Conservation (phyloP, 2,329 filamentous ascomycete species). For the Aurifilum marmelostoma region DNA sequence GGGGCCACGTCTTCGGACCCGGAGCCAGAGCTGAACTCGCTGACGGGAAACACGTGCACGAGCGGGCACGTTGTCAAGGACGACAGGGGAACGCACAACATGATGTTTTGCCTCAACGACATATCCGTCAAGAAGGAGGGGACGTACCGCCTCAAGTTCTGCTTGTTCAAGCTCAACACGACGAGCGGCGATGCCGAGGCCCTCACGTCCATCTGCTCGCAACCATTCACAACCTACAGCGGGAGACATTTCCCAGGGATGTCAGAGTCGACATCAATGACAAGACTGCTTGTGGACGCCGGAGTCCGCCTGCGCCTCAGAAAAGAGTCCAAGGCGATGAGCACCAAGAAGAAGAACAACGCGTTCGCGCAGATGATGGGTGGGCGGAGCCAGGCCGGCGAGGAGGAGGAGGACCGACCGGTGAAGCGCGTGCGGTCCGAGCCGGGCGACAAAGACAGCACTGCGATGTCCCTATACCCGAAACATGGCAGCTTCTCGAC, state of each 20-base stretch:
- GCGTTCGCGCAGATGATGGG: constrained; percentile 34
- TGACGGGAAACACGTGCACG: constrained; percentile 43
- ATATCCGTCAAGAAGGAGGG: constrained; percentile 78
- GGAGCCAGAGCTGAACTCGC: constrained; percentile 28
- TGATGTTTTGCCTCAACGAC: constrained; percentile 54
- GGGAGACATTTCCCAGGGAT: constrained; percentile 78
- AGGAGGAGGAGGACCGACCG: constrained; percentile 26
- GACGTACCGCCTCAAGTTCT: constrained; percentile 73
- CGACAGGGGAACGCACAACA: constrained; percentile 36
- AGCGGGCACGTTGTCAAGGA: constrained; percentile 47
- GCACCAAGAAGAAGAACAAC: constrained; percentile 50
- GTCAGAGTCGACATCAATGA: constrained; percentile 79
- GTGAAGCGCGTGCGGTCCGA: constrained; percentile 28
- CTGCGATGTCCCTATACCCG: constrained; percentile 8
- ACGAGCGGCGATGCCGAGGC: constrained; percentile 26
- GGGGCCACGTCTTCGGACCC: constrained; percentile 26
- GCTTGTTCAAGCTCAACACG: constrained; percentile 68
- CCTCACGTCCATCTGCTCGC: constrained; percentile 54
- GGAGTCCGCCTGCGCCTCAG: constrained; percentile 80
- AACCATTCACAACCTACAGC: constrained; percentile 67
- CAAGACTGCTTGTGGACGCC: constrained; percentile 82
- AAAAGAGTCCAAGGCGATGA: constrained; percentile 73
- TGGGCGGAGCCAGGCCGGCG: constrained; percentile 12
- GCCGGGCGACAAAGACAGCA: constrained; percentile 18
- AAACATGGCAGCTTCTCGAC: constrained; percentile 28